Evolutionary conservation across 768 basidiomycete species (phyloP), one percentile per base, ranked within the genome.

Genomic region (Serendipita sp.): DNA sequence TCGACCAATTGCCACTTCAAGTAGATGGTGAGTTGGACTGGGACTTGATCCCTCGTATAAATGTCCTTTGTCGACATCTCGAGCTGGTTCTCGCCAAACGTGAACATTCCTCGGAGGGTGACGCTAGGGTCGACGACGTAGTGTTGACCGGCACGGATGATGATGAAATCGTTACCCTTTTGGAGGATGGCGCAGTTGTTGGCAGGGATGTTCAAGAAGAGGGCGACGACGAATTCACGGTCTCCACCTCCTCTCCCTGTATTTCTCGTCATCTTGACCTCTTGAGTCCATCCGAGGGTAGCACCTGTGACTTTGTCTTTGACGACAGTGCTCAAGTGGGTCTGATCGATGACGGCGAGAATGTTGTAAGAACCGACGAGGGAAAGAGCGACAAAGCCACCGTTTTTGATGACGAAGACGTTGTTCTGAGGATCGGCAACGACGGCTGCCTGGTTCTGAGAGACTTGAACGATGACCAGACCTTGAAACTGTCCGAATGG

Each of bases 61-160:
- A 89, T 89, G 68, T 89, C 88, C 74, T 90, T 90, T 5, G 88
- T 90, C 2, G 89, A 88, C 85, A 90, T 86, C 72, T 90, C 89
- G 34, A 88, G 72, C 72, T 91, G 89, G 69, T 87, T 89, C 72
- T 91, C 89, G 34, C 89, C 89, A 2, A 87, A 79, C 0, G 89
- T 88, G 73, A 83, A 91, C 18, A 91, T 69, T 2, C 88, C 88
- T 65, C 89, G 85, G 3, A 91, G 75, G 2, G 89, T 90, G 52
- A 91, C 85, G 65, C 84, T 89, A 2, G 89, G 88, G 70, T 88
- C 86, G 10, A 89, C 90, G 70, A 91, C 85, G 67, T 84, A 88
- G 63, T 88, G 88, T 71, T 91, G 89, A 1, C 89, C 89, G 45
- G 89, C 89, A 56, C 84, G 80, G 28, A 91, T 79, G 3, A 89